These are phyloP conservation scores for Allium cepa DNA, from an alignment of 106 monocot species.

Conservation along the genomic window DNA sequence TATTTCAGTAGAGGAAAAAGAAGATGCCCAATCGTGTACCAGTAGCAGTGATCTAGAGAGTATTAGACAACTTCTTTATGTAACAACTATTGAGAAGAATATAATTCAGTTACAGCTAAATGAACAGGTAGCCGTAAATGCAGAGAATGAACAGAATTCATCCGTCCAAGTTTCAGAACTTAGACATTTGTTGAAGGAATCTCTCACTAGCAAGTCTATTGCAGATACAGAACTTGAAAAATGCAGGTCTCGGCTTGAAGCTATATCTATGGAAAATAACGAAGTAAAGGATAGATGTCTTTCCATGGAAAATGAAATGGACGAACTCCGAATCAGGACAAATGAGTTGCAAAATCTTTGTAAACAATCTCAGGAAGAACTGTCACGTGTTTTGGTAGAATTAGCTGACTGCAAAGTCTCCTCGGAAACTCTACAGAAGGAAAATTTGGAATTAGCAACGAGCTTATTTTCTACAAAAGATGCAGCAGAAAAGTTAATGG, in stretches of 20 bases:
- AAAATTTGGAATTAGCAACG: conserved; percentile 36
- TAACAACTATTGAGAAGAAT: conserved; percentile 46
- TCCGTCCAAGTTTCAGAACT: conserved; percentile 34
- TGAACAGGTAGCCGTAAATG: conserved; percentile 26
- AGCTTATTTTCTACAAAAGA: conserved; percentile 21
- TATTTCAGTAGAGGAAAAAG: conserved; percentile 5
- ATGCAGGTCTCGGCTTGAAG: conserved; percentile 44
- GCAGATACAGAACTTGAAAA: conserved; percentile 41
- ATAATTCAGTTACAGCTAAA: conserved; percentile 49
- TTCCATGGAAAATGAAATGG: conserved; percentile 31
- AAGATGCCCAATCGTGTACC: conserved; percentile 13
- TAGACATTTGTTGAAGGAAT: conserved; percentile 22
- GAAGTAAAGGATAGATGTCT: conserved; percentile 29
- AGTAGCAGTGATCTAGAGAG: conserved; percentile 31
- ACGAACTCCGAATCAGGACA: conserved; percentile 13
- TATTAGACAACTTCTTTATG: conserved; percentile 61
- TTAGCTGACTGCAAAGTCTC: conserved; percentile 33
- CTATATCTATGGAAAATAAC: conserved; percentile 28
- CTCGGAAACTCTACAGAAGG: conserved; percentile 43
- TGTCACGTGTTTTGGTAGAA: conserved; percentile 21
- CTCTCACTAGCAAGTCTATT: conserved; percentile 28
- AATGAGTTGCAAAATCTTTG: conserved; percentile 25
- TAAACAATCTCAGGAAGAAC: conserved; percentile 30
- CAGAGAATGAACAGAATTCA: conserved; percentile 20
- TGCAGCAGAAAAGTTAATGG: conserved; percentile 20